Conservation (phyloP, 2,329 filamentous ascomycete species). For the Nemania abortiva region DNA sequence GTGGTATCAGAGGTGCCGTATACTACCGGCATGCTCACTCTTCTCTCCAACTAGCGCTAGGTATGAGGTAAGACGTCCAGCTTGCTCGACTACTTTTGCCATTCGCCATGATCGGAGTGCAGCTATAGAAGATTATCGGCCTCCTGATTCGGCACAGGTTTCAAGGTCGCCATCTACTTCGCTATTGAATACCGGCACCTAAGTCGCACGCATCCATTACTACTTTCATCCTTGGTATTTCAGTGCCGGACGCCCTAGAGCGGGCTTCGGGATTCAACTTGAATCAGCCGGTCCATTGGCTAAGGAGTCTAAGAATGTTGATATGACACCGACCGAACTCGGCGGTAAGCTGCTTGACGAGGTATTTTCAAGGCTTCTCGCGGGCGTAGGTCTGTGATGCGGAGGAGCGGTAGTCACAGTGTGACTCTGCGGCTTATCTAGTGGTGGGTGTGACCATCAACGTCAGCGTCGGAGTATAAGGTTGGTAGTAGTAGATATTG, state of each 20-base stretch:
- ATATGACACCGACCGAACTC: neutral
- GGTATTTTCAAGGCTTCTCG: neutral
- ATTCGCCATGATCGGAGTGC: slow-evolving; percentile 8
- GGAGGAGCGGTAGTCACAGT: neutral
- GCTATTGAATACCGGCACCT: no score
- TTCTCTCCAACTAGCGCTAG: no score
- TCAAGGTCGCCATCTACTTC: neutral
- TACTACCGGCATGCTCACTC: no score
- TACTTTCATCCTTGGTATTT: neutral
- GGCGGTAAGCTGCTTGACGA: neutral
- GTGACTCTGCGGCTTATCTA: neutral
- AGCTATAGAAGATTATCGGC: slow-evolving; percentile 12
- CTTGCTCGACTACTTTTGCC: neutral
- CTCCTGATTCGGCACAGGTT: slow-evolving; percentile 11
- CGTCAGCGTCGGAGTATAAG: neutral
- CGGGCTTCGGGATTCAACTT: neutral
- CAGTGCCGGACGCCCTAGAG: no score
- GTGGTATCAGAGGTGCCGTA: no score
- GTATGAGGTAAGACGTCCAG: no score
- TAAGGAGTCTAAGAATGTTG: neutral
- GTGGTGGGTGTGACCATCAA: neutral
- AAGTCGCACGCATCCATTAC: no score
- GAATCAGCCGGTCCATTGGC: neutral
- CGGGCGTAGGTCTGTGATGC: neutral
- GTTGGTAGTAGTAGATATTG: neutral